Evolutionary conservation across 1,139 yeast species (phyloP).

Genomic region (Nakaseomyces uthaithaninus): DNA sequence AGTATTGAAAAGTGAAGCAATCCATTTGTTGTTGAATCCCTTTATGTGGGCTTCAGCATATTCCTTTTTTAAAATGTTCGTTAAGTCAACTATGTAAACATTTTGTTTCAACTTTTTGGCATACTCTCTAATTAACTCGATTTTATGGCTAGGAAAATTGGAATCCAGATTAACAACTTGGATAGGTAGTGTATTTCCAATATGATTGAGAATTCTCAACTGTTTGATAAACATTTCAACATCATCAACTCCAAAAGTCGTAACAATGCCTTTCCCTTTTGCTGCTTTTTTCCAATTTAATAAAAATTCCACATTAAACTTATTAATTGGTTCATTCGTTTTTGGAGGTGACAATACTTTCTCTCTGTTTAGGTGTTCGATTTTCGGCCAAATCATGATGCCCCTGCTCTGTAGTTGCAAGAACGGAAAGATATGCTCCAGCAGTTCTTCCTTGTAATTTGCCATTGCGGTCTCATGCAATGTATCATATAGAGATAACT

Average conservation of each 20-base stretch:
- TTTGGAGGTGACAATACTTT: slow-evolving; percentile 9
- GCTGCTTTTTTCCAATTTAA: slow-evolving; percentile 33
- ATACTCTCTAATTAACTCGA: not conserved
- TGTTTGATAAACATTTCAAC: not conserved
- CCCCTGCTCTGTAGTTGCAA: slow-evolving; percentile 10
- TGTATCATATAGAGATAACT: not conserved
- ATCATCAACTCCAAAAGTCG: slow-evolving; percentile 1
- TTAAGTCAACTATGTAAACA: slow-evolving; percentile 1
- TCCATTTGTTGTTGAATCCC: slow-evolving; percentile 38
- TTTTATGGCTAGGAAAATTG: not conserved
- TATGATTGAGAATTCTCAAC: not conserved
- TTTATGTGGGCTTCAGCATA: slow-evolving; percentile 12
- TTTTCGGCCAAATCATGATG: slow-evolving; percentile 16
- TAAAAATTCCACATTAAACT: slow-evolving; percentile 19
- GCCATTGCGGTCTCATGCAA: not conserved
- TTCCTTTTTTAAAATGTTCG: slow-evolving; percentile 1
- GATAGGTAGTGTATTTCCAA: slow-evolving; percentile 6
- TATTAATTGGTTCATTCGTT: slow-evolving; percentile 7
- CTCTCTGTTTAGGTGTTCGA: slow-evolving; percentile 15
- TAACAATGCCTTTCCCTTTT: slow-evolving; percentile 26
- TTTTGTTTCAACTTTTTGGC: slow-evolving; percentile 2
- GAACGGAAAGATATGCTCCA: slow-evolving; percentile 20
- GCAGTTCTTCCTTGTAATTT: slow-evolving; percentile 12
- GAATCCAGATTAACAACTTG: slow-evolving; percentile 3
- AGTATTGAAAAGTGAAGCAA: slow-evolving; percentile 42